Evolutionary conservation across 2,329 filamentous ascomycete species (phyloP).

Genomic region (Rosellinia necatrix): DNA sequence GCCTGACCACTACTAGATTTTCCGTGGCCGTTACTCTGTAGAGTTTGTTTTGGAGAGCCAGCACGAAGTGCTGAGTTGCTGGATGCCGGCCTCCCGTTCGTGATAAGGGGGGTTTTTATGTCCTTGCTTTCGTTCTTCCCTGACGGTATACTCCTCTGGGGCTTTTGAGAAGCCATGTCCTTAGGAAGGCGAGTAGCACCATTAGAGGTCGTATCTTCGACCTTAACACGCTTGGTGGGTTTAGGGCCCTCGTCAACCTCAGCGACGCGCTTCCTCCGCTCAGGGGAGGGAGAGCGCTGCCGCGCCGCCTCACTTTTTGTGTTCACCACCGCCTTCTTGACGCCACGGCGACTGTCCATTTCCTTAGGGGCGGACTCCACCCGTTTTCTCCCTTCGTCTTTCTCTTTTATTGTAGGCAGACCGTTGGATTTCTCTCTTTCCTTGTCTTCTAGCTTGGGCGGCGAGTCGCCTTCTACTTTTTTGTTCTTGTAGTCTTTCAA

Average conservation of each 20-base stretch:
- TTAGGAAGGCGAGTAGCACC: slow-evolving; percentile 31
- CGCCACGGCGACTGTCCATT: slow-evolving; percentile 34
- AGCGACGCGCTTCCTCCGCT: slow-evolving; percentile 52
- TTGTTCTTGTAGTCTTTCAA: slow-evolving; percentile 65
- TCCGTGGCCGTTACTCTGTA: slow-evolving; percentile 51
- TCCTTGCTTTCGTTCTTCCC: slow-evolving; percentile 36
- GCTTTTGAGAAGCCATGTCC: slow-evolving; percentile 31
- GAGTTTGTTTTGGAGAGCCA: slow-evolving; percentile 45
- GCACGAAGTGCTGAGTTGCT: slow-evolving; percentile 31
- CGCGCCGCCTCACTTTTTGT: slow-evolving; percentile 38
- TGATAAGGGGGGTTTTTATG: slow-evolving; percentile 26
- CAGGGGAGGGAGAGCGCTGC: slow-evolving; percentile 47
- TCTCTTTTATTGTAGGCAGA: slow-evolving; percentile 32
- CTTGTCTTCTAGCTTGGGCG: slow-evolving; percentile 31
- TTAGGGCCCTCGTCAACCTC: slow-evolving; percentile 52
- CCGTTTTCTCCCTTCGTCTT: slow-evolving; percentile 38
- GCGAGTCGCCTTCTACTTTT: slow-evolving; percentile 44
- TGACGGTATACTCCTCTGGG: slow-evolving; percentile 7
- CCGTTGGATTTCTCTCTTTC: slow-evolving; percentile 30
- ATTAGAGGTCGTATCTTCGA: slow-evolving; percentile 42
- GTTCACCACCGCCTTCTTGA: slow-evolving; percentile 31
- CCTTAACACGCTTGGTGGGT: slow-evolving; percentile 52
- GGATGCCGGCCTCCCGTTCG: slow-evolving; percentile 35
- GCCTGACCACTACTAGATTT: slow-evolving; percentile 42
- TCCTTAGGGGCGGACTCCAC: slow-evolving; percentile 29